Percentiles rank a stretch among this genome's conserved stretches.
phyloP scores from a whole-genome alignment of 2,329 filamentous ascomycete genomes.

The Elsinoe arachidis region DNA sequence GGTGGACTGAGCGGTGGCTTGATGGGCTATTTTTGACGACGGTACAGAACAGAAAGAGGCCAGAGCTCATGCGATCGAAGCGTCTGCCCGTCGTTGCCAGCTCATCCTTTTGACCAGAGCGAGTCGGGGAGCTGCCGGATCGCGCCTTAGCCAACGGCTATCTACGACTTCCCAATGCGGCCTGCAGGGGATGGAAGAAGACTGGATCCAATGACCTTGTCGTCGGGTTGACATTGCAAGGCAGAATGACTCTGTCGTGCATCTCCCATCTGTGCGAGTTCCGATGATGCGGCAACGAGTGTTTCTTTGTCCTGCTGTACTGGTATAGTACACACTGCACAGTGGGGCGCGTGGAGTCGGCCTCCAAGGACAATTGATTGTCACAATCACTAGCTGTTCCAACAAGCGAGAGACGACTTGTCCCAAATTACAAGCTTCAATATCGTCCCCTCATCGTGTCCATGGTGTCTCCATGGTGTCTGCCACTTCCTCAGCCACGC shows the following conservation, averaged over 20 bases:
- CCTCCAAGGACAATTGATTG: too few species aligned
- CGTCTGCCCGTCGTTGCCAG: background rate
- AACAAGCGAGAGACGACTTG: background rate
- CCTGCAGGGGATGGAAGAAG: background rate
- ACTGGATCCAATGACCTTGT: too few species aligned
- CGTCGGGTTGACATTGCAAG: background rate
- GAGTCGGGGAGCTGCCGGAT: background rate
- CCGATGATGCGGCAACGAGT: background rate
- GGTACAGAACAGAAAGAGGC: background rate
- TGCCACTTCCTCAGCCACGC: constrained; percentile 10
- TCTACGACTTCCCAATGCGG: constrained; percentile 12
- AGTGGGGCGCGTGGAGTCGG: background rate
- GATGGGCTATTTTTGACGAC: background rate
- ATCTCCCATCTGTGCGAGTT: background rate
- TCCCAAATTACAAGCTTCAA: background rate
- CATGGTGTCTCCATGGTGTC: background rate
- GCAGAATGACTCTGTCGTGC: background rate
- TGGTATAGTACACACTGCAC: background rate
- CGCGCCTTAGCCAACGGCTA: background rate
- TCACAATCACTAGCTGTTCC: too few species aligned
- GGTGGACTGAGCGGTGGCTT: background rate
- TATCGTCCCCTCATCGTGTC: background rate
- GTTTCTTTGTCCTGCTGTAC: background rate
- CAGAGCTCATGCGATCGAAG: constrained; percentile 2
- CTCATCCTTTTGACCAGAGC: background rate